A percentile compares a stretch with the other conserved stretches of the same genome.
Evolutionary conservation across 768 basidiomycete genomes (phyloP).

Genomic region (Mycena filopes): DNA sequence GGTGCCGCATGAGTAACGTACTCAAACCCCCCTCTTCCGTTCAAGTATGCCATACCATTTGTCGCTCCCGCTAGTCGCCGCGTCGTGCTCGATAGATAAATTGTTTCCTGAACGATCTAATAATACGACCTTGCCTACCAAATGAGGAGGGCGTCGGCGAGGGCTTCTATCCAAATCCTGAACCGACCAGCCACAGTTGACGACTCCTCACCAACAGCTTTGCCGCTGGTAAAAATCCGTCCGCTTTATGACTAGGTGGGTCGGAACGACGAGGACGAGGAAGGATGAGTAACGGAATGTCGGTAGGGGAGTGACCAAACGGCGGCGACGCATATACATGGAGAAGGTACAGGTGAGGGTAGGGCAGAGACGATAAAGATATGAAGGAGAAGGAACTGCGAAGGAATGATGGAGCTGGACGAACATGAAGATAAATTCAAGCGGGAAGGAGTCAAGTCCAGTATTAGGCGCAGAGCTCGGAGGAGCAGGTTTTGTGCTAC

Average conservation of each 20-base stretch:
- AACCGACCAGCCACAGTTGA: slow-evolving; percentile 90
- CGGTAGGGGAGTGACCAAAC: too few species aligned
- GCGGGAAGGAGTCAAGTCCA: too few species aligned
- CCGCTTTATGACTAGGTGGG: slow-evolving; percentile 71
- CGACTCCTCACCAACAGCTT: slow-evolving; percentile 93
- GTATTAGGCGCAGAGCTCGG: too few species aligned
- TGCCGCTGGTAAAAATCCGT: slow-evolving; percentile 81
- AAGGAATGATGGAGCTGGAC: too few species aligned
- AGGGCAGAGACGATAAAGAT: too few species aligned
- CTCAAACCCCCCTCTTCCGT: background rate
- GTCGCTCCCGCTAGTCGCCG: background rate
- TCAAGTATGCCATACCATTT: background rate
- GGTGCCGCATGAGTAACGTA: slow-evolving; percentile 48
- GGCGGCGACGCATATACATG: too few species aligned
- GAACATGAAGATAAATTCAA: too few species aligned
- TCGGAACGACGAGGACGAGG: too few species aligned
- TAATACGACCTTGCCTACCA: background rate
- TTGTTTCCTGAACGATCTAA: slow-evolving; percentile 22
- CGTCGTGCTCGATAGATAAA: slow-evolving; percentile 6
- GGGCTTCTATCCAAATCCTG: slow-evolving; percentile 85
- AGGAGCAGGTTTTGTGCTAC: too few species aligned
- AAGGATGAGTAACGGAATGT: too few species aligned
- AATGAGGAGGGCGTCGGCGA: slow-evolving; percentile 60
- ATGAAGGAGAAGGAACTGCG: too few species aligned
- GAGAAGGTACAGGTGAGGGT: too few species aligned